Base-by-base conservation (phyloP, 306 rosid species). In the Lathyrus tuberosus region DNA sequence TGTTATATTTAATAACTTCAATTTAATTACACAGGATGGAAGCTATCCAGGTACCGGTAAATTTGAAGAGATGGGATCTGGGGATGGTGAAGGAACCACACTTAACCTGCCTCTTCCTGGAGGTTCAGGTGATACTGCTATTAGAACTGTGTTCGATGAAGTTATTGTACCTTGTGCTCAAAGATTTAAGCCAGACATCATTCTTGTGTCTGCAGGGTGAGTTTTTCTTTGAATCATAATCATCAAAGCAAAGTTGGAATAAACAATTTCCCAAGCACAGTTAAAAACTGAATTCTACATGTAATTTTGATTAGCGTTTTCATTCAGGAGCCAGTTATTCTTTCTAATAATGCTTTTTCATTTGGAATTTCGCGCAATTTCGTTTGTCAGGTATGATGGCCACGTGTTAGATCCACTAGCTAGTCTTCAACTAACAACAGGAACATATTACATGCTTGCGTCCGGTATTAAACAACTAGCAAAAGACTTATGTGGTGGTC, bases 181-280 rank as follows among this genome's bases (percentile, higher is more conserved):
- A 63, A 88, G 87, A 57, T 93, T 93, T 82, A 85, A 87, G 80
- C 98, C 97, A 8, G 97, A 93, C 69, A 88, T 93, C 53, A 87
- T 93, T 75, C 95, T 93, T 24, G 97, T 93, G 80, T 93, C 98
- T 74, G 97, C 98, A 15, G 98, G 97, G 97, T 93, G 84, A 93
- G 96, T 78, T 68, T 58, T 43, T 41, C 68, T 60, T 65, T 43
- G 37, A 51, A 35, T 54, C 46, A 71, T 37, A 26, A 54, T 62
- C 53, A 64, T 76, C 65, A 69, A 59, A 72, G 31, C 71, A 62
- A 60, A 38, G 49, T 66, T n/a, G 35, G 62, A 51, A 37, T 43
- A 67, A 54, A 48, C 13, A 62, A 42, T 11, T 2, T 61, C 61
- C n/a, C 62, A 16, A 17, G 49, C 51, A 67, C 17, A 37, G 24